Conservation (phyloP, 805 yeast genomes). For the Kazachstania martiniae region DNA sequence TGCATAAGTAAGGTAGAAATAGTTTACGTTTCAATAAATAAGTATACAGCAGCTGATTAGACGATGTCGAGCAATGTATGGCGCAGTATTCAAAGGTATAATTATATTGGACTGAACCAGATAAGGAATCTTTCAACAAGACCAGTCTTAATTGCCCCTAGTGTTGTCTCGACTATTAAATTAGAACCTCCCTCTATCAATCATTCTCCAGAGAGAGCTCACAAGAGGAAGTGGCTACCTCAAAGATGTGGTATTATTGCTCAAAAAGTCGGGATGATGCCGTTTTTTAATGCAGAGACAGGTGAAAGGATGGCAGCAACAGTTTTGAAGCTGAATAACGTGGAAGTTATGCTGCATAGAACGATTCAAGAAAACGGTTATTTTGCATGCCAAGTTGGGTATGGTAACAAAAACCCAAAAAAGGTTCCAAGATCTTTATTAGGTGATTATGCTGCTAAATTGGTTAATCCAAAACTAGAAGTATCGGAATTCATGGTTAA, state of each 20-base stretch:
- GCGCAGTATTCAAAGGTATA: no score
- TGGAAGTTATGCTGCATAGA: constrained; percentile 72
- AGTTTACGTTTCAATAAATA: no score
- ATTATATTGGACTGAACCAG: no score
- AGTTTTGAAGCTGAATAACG: constrained; percentile 74
- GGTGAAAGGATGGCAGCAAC: constrained; percentile 78
- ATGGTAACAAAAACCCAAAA: constrained; percentile 52
- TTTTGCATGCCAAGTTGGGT: constrained; percentile 79
- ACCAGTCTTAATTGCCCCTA: constrained; percentile 22
- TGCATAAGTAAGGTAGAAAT: neutral
- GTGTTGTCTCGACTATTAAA: constrained; percentile 20
- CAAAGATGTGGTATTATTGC: constrained; percentile 78
- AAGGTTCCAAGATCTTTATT: constrained; percentile 56
- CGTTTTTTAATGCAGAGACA: constrained; percentile 54
- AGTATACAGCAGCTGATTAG: neutral
- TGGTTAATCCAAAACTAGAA: constrained; percentile 72
- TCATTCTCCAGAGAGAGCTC: constrained; percentile 60
- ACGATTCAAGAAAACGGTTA: constrained; percentile 69
- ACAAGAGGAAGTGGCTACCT: constrained; percentile 61
- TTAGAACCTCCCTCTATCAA: constrained; percentile 38
- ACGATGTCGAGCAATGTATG: no score
- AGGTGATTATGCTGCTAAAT: constrained; percentile 69
- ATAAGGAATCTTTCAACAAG: no score
- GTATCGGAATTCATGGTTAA: constrained; percentile 74
- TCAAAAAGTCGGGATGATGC: constrained; percentile 81